A percentile compares a stretch with the other conserved stretches of the same genome.
These are phyloP conservation scores for Colletotrichum chlorophyti DNA, from an alignment of 2,329 filamentous ascomycete species.

Conservation along the genomic window DNA sequence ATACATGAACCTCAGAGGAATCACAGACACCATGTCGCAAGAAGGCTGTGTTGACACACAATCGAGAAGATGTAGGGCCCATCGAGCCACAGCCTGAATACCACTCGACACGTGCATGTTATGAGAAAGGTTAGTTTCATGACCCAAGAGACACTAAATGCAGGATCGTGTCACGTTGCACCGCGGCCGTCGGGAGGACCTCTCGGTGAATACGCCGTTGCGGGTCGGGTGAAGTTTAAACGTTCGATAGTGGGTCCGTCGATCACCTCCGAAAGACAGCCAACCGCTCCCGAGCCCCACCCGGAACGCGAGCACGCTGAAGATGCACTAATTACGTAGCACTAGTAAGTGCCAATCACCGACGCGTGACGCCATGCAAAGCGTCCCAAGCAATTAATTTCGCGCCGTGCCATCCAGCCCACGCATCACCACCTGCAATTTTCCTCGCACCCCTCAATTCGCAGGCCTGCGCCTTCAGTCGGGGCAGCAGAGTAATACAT, in stretches of 20 bases:
- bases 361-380: conserved; percentile 20
- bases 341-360: too few relatives aligned
- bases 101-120: too few relatives aligned
- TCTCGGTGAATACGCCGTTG: not conserved
- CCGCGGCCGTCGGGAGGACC: not conserved
- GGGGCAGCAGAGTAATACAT: not conserved
- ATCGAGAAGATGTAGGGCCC: too few relatives aligned
- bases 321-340: conserved; percentile 16
- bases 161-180: too few relatives aligned
- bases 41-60: too few relatives aligned
- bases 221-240: not conserved
- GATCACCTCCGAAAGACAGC: not conserved
- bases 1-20: too few relatives aligned
- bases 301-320: conserved; percentile 3
- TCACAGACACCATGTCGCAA: too few relatives aligned
- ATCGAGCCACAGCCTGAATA: too few relatives aligned
- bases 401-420: conserved; percentile 1
- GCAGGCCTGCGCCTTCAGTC: too few relatives aligned
- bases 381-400: not conserved
- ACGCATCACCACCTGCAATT: conserved; percentile 1
- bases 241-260: not conserved
- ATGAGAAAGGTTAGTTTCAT: too few relatives aligned
- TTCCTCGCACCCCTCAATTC: not conserved
- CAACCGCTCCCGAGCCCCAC: not conserved
- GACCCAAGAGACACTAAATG: too few relatives aligned